Percentiles rank a stretch among this genome's conserved stretches.
Conservation (phyloP, 2,329 filamentous ascomycete species). For the Thielaviopsis euricoi region DNA sequence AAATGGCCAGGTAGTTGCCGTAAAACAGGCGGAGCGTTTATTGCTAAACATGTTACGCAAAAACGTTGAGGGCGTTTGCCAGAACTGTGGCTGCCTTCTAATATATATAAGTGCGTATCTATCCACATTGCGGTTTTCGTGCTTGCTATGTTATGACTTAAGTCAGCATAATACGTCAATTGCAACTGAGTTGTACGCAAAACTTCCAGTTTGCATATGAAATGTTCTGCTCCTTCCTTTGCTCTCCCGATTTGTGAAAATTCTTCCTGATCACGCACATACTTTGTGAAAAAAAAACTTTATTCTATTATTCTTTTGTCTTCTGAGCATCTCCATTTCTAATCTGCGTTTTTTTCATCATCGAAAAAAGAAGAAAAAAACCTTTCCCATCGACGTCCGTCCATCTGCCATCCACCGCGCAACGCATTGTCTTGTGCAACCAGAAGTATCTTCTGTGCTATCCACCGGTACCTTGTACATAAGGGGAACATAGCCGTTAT, state of each 20-base stretch:
- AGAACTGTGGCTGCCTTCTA: background rate
- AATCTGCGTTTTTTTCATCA: background rate
- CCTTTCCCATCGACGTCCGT: background rate
- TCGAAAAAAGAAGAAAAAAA: too few species aligned
- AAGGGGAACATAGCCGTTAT: background rate
- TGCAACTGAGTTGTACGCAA: too few species aligned
- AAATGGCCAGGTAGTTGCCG: background rate
- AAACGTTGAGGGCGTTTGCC: background rate
- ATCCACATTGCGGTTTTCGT: background rate
- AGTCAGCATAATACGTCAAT: too few species aligned
- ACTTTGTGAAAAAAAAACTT: too few species aligned
- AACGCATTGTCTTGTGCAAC: background rate
- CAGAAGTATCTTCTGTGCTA: background rate
- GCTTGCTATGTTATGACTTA: background rate
- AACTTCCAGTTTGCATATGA: background rate
- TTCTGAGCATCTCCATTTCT: background rate
- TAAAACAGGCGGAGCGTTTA: background rate
- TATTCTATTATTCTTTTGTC: background rate
- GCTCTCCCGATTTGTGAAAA: background rate
- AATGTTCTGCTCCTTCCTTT: background rate
- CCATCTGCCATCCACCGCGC: background rate
- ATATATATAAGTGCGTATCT: background rate
- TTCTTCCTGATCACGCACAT: background rate
- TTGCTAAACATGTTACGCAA: background rate
- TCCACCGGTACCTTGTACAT: background rate